Evolutionary conservation across 2,329 filamentous ascomycete species (phyloP).

Genomic region (Cladophialophora immunda): DNA sequence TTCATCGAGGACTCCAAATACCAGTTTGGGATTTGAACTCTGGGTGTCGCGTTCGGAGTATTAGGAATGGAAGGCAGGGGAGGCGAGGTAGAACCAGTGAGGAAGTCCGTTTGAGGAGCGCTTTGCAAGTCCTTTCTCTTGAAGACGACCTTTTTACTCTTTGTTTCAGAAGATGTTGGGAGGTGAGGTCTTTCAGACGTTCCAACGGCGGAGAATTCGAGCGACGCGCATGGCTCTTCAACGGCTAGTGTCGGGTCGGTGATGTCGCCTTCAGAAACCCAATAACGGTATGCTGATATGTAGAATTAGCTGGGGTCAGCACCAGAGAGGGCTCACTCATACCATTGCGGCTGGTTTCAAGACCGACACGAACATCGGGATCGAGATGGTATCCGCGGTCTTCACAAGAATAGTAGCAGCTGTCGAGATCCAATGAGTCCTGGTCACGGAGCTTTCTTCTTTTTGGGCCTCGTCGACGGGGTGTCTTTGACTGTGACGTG

Average conservation of each 20-base stretch:
- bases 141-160: not conserved
- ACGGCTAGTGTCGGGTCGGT: conserved; percentile 18
- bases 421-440: conserved; percentile 24
- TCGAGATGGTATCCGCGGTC: conserved; percentile 32
- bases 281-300: not conserved
- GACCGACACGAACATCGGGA: conserved; percentile 28
- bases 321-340: not conserved
- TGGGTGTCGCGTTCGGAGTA: not conserved
- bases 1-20: not conserved
- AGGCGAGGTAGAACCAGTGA: conserved; percentile 4
- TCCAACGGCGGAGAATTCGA: not conserved
- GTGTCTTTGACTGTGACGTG: not conserved
- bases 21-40: conserved; percentile 3
- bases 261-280: not conserved
- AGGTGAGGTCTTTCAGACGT: not conserved
- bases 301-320: not conserved
- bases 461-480: conserved; percentile 9
- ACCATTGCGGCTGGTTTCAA: not conserved
- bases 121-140: not conserved
- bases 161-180: not conserved
- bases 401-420: conserved; percentile 28
- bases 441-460: conserved; percentile 27
- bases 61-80: conserved; percentile 1
- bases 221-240: not conserved
- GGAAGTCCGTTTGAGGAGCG: not conserved